Percentiles rank a stretch among this genome's conserved stretches.
phyloP scores from a whole-genome alignment of 805 yeast species.

The Saccharomycopsis javanensis region DNA sequence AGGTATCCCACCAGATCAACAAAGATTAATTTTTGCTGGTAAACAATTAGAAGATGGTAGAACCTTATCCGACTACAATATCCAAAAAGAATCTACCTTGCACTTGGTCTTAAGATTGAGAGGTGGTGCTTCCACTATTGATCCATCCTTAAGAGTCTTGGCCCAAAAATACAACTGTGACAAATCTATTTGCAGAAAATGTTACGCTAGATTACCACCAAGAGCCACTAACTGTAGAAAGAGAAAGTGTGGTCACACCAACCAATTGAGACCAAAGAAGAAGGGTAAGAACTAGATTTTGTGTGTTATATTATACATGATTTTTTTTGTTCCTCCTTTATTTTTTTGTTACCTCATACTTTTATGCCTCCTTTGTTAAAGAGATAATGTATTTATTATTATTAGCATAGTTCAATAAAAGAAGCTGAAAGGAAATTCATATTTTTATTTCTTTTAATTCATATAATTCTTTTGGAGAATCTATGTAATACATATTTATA shows the following conservation, averaged over 20 bases:
- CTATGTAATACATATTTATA: not conserved
- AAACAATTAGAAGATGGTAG: constrained; percentile 99
- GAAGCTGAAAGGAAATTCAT: not conserved
- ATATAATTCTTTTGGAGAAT: not conserved
- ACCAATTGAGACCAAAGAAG: constrained; percentile 99
- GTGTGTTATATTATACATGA: not conserved
- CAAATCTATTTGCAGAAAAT: constrained; percentile 97
- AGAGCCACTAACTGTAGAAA: constrained; percentile 99
- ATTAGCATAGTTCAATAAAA: not conserved
- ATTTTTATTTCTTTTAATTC: not conserved
- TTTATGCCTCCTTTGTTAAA: not conserved
- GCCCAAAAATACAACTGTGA: constrained; percentile 99
- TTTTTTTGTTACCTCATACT: not conserved
- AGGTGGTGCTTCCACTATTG: constrained; percentile 85
- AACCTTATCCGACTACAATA: constrained; percentile 98
- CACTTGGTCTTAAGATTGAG: constrained; percentile 95
- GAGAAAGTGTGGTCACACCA: constrained; percentile 99
- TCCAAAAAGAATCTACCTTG: constrained; percentile 97
- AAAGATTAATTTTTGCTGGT: constrained; percentile 99
- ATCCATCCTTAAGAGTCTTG: constrained; percentile 97
- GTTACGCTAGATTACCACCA: constrained; percentile 99
- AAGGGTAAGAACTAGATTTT: constrained; percentile 35
- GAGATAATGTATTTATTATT: constrained; percentile 1
- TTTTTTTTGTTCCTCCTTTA: not conserved
- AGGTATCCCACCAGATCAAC: constrained; percentile 99